Evolutionary conservation across 257 asterid genomes (phyloP).

Genomic region (Solanum microdontum): DNA sequence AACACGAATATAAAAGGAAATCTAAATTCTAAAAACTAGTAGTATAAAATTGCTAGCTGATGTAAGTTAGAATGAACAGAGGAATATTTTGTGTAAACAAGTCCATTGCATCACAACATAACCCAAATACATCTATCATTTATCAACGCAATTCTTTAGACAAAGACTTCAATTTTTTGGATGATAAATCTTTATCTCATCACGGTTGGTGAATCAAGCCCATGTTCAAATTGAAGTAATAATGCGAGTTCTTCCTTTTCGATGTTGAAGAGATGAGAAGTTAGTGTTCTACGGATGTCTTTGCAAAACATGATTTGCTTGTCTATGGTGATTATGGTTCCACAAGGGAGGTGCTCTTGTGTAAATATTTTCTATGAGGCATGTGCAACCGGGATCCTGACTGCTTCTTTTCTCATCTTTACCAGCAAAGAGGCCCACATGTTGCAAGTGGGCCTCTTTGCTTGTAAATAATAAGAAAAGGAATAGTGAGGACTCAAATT

Average conservation of each 20-base stretch:
- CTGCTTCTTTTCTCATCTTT: too few species aligned
- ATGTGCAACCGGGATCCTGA: slow-evolving; percentile 38
- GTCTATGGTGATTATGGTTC: slow-evolving; percentile 5
- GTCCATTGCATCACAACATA: not conserved
- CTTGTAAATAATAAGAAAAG: slow-evolving; percentile 61
- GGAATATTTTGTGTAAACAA: not conserved
- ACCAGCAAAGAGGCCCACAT: too few species aligned
- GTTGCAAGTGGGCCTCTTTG: slow-evolving; percentile 54
- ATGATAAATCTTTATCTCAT: not conserved
- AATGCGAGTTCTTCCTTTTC: not conserved
- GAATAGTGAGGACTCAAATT: slow-evolving; percentile 60
- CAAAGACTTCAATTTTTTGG: not conserved
- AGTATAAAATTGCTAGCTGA: not conserved
- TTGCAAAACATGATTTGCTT: slow-evolving; percentile 7
- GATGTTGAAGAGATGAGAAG: slow-evolving; percentile 45
- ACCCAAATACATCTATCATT: not conserved
- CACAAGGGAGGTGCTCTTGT: slow-evolving; percentile 28
- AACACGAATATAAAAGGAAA: not conserved
- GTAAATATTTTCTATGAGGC: slow-evolving; percentile 57
- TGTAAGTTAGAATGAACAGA: not conserved
- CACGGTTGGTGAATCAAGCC: not conserved
- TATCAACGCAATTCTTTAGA: not conserved
- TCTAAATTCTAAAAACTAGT: not conserved
- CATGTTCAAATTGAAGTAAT: not conserved
- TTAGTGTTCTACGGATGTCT: slow-evolving; percentile 16